Base-by-base conservation (phyloP, 306 rosid genomes). In the Geum urbanum region DNA sequence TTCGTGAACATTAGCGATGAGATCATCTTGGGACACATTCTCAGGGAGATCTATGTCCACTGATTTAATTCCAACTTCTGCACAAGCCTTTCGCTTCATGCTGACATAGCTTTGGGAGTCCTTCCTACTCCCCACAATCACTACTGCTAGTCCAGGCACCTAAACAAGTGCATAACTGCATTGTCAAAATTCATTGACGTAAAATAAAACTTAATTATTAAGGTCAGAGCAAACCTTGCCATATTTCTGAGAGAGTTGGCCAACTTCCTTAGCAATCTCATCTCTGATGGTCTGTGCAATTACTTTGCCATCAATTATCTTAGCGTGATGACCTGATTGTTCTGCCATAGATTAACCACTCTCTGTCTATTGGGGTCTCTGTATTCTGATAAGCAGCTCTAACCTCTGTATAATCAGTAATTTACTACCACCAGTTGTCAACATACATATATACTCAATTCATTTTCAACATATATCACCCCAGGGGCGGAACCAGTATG, bases 91-190 rank as follows among this genome's bases (percentile, higher is more conserved):
- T 73, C 96, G 83, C 94, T 94, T 90, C 89, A 88, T 92, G 67
- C 67, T 74, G 3, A 90, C 96, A 72, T 86, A 92, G 77, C 94
- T 92, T 44, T 80, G 94, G 11, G 97, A 94, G 76, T 94, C 98
- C 78, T 94, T 88, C 76, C 90, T 81, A 85, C 24, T 67, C 19
- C 98, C 98, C 8, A 94, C 96, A 37, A 86, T 94, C 81, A 94
- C 96, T 63, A 90, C 97, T 12, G 97, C 98, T 69, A 94, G 74
- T 41, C 97, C 98, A 10, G 97, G 97, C 69, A 90, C 96, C 98
- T 86, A 74, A 61, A 15, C 4, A 19, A 41, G 20, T 43, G 20
- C 40, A 57, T 6, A 22, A 55, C 18, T 44, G 43, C 74, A 6
- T 5, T 10, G 74, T 45, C 66, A 56, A 44, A 44, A 15, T 43